A percentile compares a stretch with the other conserved stretches of the same genome.
phyloP scores from a whole-genome alignment of 2,329 filamentous ascomycete species.

The Xylariaceae sp. region DNA sequence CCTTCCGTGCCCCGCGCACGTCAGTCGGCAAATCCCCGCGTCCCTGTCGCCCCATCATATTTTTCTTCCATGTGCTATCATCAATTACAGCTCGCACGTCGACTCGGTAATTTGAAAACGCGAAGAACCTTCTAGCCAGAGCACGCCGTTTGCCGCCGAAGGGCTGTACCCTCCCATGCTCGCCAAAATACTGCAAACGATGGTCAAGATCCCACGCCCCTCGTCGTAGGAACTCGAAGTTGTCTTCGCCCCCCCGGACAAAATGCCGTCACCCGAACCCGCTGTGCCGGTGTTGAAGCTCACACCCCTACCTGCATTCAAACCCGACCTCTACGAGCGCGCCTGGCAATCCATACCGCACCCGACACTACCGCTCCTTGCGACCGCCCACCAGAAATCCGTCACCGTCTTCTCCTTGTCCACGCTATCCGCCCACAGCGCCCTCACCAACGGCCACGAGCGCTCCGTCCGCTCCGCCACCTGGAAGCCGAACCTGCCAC shows the following conservation, averaged over 20 bases:
- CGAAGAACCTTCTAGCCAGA: no score
- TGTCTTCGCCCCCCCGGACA: not conserved
- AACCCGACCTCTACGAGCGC: constrained; percentile 68
- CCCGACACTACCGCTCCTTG: constrained; percentile 83
- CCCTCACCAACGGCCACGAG: constrained; percentile 85
- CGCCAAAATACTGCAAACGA: not conserved
- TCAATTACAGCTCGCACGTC: no score
- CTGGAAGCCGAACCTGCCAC: constrained; percentile 78
- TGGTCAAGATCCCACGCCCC: not conserved
- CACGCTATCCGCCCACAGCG: constrained; percentile 78
- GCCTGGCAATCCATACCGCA: constrained; percentile 89
- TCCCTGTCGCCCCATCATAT: constrained; percentile 8
- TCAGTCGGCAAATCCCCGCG: constrained; percentile 16
- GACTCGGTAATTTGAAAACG: no score
- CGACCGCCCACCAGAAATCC: constrained; percentile 85
- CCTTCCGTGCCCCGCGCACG: constrained; percentile 5
- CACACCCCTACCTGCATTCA: constrained; percentile 55
- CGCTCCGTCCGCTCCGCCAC: constrained; percentile 84
- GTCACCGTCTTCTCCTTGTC: constrained; percentile 89
- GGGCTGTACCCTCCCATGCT: not conserved
- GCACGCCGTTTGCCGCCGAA: no score
- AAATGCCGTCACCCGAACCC: constrained; percentile 20
- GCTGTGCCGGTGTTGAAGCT: constrained; percentile 40
- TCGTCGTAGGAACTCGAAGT: not conserved
- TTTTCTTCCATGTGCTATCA: not conserved